phyloP scores from a whole-genome alignment of 2,329 filamentous ascomycete species.

The Talaromyces sp. region DNA sequence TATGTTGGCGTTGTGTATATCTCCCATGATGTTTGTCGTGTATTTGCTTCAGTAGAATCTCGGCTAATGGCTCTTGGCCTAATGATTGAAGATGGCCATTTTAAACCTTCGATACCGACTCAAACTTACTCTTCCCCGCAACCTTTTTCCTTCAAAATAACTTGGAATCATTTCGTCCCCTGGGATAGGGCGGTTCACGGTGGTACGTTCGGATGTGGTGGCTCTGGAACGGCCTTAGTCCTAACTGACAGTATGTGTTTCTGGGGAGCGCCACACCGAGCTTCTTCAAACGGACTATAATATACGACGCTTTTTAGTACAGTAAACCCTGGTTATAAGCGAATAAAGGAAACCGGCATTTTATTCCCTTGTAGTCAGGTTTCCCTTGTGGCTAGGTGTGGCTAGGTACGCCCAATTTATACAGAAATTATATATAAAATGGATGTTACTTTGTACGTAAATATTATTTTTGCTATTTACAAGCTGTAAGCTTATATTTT shows the following conservation, averaged over 20 bases:
- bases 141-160: not conserved
- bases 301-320: not conserved
- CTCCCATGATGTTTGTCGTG: not conserved
- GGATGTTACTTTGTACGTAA: too few relatives aligned
- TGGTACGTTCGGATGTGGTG: not conserved
- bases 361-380: too few relatives aligned
- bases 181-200: constrained; percentile 16
- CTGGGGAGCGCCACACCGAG: not conserved
- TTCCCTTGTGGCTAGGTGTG: too few relatives aligned
- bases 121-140: not conserved
- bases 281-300: not conserved
- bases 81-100: not conserved
- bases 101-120: not conserved
- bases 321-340: too few relatives aligned
- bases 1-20: not conserved
- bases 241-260: not conserved
- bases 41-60: not conserved
- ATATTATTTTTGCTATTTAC: too few relatives aligned
- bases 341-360: too few relatives aligned
- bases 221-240: not conserved
- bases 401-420: too few relatives aligned
- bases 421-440: too few relatives aligned
- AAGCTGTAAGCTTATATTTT: too few relatives aligned
- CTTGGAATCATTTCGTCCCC: not conserved
- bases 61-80: not conserved